Evolutionary conservation across 1,139 yeast genomes (phyloP).

Genomic region (Suhomyces bokatorum): DNA sequence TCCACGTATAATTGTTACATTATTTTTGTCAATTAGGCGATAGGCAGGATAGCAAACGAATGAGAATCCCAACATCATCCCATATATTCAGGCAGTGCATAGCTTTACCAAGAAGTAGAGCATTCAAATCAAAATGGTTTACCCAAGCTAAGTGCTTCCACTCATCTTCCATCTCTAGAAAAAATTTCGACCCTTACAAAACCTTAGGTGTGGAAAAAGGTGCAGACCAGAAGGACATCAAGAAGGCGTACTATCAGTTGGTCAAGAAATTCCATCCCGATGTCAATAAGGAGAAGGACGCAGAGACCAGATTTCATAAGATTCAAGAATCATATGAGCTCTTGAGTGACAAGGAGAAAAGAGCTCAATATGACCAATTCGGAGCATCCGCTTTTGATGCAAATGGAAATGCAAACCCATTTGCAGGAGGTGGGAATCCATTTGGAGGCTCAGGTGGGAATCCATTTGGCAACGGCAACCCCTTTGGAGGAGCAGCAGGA

Average conservation of each 20-base stretch:
- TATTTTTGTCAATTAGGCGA: neutral
- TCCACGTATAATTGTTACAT: neutral
- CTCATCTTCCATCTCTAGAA: constrained; percentile 19
- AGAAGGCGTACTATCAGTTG: constrained; percentile 88
- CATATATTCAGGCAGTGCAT: constrained; percentile 5
- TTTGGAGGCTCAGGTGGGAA: constrained; percentile 41
- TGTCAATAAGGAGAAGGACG: constrained; percentile 85
- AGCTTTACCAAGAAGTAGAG: constrained; percentile 3
- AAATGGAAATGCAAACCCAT: constrained; percentile 60
- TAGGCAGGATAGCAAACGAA: constrained; percentile 1
- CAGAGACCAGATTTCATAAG: constrained; percentile 87
- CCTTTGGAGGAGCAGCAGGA: constrained; percentile 26
- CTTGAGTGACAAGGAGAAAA: constrained; percentile 81
- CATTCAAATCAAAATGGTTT: constrained; percentile 3
- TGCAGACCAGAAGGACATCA: constrained; percentile 82
- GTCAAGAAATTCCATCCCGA: constrained; percentile 97
- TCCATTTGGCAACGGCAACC: constrained; percentile 27
- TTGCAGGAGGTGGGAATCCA: constrained; percentile 47
- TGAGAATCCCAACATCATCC: constrained; percentile 12
- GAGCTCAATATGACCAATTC: constrained; percentile 86
- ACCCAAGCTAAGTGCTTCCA: constrained; percentile 27
- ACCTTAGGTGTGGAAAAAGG: constrained; percentile 71
- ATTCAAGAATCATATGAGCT: constrained; percentile 94
- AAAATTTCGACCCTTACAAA: constrained; percentile 75
- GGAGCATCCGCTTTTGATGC: constrained; percentile 85